Conservation (phyloP, 805 yeast species). For the Crinitomyces ghanaensis region DNA sequence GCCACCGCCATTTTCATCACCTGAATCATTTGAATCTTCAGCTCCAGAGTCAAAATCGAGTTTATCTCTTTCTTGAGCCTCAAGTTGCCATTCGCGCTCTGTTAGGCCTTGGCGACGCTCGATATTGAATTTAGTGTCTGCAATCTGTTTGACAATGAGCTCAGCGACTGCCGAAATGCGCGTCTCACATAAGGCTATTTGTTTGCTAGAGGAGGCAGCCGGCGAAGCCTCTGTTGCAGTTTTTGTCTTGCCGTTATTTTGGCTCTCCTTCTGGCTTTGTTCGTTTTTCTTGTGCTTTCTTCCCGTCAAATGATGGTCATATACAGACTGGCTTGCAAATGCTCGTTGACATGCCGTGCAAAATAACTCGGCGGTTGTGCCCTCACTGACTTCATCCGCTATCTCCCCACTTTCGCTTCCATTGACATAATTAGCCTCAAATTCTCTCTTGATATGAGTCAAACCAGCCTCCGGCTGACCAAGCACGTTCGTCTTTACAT, state of each 20-base stretch:
- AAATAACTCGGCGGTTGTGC: conserved; percentile 25
- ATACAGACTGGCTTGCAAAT: conserved; percentile 58
- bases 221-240: too few species aligned
- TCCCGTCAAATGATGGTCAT: conserved; percentile 56
- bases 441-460: conserved; percentile 21
- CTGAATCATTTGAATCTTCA: conserved; percentile 12
- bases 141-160: conserved; percentile 32
- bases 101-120: conserved; percentile 57
- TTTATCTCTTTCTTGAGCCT: conserved; percentile 33
- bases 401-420: conserved; percentile 5
- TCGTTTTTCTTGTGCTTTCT: conserved; percentile 58
- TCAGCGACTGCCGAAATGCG: conserved; percentile 29
- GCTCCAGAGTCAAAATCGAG: conserved; percentile 21
- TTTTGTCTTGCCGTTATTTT: too few species aligned
- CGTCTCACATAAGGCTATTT: conserved; percentile 29
- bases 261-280: conserved; percentile 8
- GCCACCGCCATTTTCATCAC: conserved; percentile 13
- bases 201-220: conserved; percentile 5
- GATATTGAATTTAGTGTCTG: conserved; percentile 44
- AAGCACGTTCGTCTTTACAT: conserved; percentile 40
- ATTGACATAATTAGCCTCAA: conserved; percentile 10
- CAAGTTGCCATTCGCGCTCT: conserved; percentile 52
- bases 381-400: background rate
- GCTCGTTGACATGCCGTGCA: conserved; percentile 55
- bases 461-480: conserved; percentile 28